Percentiles rank a stretch among this genome's conserved stretches.
These are phyloP conservation scores for Daedalea quercina DNA, from an alignment of 768 basidiomycete genomes.

Conservation along the genomic window DNA sequence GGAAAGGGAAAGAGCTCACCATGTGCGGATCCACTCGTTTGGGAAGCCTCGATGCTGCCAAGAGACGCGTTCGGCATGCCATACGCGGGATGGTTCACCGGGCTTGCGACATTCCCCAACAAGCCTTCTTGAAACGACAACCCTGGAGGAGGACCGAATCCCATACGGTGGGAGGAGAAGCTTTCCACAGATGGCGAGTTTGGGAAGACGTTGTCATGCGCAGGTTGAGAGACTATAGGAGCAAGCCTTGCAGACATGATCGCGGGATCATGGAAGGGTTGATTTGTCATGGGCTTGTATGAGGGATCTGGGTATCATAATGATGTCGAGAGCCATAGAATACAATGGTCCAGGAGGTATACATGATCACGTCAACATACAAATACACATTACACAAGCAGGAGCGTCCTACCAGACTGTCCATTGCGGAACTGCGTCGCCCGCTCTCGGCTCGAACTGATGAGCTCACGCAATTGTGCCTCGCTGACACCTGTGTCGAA, in stretches of 20 bases:
- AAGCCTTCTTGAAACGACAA: slow-evolving; percentile 38
- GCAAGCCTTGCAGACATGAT: slow-evolving; percentile 74
- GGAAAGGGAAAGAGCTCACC: slow-evolving; percentile 59
- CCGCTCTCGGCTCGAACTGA: slow-evolving; percentile 62
- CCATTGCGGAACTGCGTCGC: slow-evolving; percentile 28
- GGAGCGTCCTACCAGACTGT: slow-evolving; percentile 44
- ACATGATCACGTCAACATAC: slow-evolving; percentile 25
- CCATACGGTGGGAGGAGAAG: slow-evolving; percentile 13
- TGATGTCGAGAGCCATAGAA: slow-evolving; percentile 16
- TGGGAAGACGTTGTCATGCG: slow-evolving; percentile 17
- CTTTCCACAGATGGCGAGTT: slow-evolving; percentile 9
- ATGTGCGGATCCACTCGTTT: slow-evolving; percentile 38
- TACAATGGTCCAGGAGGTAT: slow-evolving; percentile 13
- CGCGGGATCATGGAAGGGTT: slow-evolving; percentile 66
- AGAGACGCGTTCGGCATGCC: slow-evolving; percentile 16
- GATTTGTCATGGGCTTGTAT: slow-evolving; percentile 28
- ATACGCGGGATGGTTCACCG: slow-evolving; percentile 13
- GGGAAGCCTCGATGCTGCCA: slow-evolving; percentile 22
- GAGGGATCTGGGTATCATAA: slow-evolving; percentile 22
- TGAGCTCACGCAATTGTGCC: slow-evolving; percentile 71
- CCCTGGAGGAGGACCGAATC: slow-evolving; percentile 60
- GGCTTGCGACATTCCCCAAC: slow-evolving; percentile 27
- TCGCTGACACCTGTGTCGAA: slow-evolving; percentile 62
- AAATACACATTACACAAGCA: slow-evolving; percentile 30
- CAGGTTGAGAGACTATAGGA: slow-evolving; percentile 19